These are phyloP conservation scores for Agaricus subrufescens DNA, from an alignment of 768 basidiomycete species.

Conservation along the genomic window DNA sequence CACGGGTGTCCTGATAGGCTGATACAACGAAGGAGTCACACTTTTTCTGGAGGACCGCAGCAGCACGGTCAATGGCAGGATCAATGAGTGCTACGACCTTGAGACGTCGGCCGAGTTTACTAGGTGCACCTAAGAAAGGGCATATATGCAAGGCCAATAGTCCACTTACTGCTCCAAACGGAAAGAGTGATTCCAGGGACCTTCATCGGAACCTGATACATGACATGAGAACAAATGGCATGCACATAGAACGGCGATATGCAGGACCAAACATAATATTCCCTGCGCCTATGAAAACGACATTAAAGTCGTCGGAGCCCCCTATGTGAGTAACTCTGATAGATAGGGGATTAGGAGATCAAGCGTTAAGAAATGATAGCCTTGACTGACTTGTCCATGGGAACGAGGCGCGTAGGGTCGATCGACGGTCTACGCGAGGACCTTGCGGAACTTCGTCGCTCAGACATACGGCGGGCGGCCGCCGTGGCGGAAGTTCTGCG, in stretches of 20 bases:
- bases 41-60: constrained; percentile 80
- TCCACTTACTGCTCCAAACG: constrained; percentile 76
- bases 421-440: constrained; percentile 67
- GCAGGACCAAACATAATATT: constrained; percentile 93
- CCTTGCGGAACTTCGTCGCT: constrained; percentile 40
- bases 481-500: constrained; percentile 43
- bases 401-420: constrained; percentile 70
- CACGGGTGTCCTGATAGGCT: constrained; percentile 86
- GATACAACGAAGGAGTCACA: constrained; percentile 89
- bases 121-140: constrained; percentile 20
- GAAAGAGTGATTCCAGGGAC: constrained; percentile 92
- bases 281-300: constrained; percentile 92
- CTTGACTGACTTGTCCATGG: constrained; percentile 68
- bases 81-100: constrained; percentile 95
- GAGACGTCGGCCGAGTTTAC: constrained; percentile 93
- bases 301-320: constrained; percentile 79
- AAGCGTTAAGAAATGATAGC: neutral
- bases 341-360: constrained; percentile 12
- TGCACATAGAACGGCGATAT: neutral
- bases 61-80: constrained; percentile 79
- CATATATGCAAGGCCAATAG: constrained; percentile 10
- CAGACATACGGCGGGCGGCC: constrained; percentile 30
- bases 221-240: neutral
- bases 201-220: constrained; percentile 70
- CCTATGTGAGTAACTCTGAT: constrained; percentile 43